A percentile compares a stretch with the other conserved stretches of the same genome.
These are phyloP conservation scores for Fusarium scirpi DNA, from an alignment of 2,329 filamentous ascomycete genomes.

Conservation along the genomic window DNA sequence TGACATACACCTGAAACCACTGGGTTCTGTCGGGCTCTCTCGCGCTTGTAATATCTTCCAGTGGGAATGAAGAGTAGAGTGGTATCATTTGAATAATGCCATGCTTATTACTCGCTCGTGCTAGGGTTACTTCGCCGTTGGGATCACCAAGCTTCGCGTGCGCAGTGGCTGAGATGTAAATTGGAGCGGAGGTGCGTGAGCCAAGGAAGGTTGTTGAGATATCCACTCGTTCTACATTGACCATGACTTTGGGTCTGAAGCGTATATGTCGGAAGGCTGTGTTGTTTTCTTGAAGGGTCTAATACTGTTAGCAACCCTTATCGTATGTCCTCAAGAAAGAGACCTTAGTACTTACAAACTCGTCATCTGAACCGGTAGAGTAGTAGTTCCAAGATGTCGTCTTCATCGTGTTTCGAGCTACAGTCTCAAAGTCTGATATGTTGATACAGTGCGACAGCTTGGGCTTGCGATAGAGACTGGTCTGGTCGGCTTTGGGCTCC, in stretches of 20 bases:
- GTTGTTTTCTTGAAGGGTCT: slow-evolving; percentile 24
- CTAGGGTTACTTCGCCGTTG: slow-evolving; percentile 14
- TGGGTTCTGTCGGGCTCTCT: neutral
- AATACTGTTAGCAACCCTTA: neutral
- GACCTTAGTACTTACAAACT: slow-evolving; percentile 11
- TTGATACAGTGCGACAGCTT: slow-evolving; percentile 16
- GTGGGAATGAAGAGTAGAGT: slow-evolving; percentile 15
- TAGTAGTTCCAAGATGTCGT: slow-evolving; percentile 28
- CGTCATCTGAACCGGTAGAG: slow-evolving; percentile 27
- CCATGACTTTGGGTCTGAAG: slow-evolving; percentile 19
- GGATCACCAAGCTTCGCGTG: slow-evolving; percentile 25
- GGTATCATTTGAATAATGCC: slow-evolving; percentile 30
- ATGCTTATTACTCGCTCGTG: slow-evolving; percentile 18
- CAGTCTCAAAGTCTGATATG: slow-evolving; percentile 16
- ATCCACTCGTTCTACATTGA: slow-evolving; percentile 26
- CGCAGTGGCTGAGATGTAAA: slow-evolving; percentile 27
- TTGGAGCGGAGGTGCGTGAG: neutral
- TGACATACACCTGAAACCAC: slow-evolving; percentile 32
- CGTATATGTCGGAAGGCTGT: slow-evolving; percentile 5
- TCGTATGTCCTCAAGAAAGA: too few relatives aligned
- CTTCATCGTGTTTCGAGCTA: slow-evolving; percentile 12
- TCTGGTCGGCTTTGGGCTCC: neutral
- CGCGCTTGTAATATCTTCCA: neutral
- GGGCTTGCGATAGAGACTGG: neutral
- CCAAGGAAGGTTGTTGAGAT: slow-evolving; percentile 20